Evolutionary conservation across 768 basidiomycete species (phyloP).

Genomic region (Lactifluus subvellereus): DNA sequence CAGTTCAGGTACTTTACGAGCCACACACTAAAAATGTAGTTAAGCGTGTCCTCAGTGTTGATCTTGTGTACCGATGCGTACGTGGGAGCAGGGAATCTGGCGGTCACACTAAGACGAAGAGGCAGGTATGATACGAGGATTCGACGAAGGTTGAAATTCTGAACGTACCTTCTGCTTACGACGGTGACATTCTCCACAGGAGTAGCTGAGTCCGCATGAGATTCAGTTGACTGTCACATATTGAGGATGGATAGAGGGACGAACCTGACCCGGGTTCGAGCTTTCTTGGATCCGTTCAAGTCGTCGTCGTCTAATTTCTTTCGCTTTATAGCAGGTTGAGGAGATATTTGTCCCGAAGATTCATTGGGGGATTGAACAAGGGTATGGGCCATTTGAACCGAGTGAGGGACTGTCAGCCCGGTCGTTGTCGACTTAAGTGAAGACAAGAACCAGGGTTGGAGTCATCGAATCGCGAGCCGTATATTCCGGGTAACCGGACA

Average conservation of each 20-base stretch:
- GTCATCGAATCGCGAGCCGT: not conserved
- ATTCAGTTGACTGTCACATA: not conserved
- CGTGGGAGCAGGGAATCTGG: conserved; percentile 81
- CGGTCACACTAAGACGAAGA: conserved; percentile 61
- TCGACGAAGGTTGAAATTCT: conserved; percentile 9
- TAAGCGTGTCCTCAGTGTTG: conserved; percentile 20
- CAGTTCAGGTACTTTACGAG: conserved; percentile 81
- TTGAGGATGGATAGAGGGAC: conserved; percentile 17
- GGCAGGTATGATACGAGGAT: conserved; percentile 17
- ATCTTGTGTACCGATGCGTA: conserved; percentile 33
- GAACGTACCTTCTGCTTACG: conserved; percentile 73
- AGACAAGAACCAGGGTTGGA: not conserved
- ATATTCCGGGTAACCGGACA: not conserved
- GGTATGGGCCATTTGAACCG: conserved; percentile 1
- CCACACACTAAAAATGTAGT: conserved; percentile 51
- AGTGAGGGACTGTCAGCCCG: not conserved
- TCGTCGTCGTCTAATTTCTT: conserved; percentile 55
- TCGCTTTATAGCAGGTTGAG: conserved; percentile 41
- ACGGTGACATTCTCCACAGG: conserved; percentile 83
- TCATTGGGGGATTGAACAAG: conserved; percentile 8
- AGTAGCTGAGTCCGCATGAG: conserved; percentile 47
- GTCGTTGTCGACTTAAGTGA: not conserved
- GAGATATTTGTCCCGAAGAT: conserved; percentile 7
- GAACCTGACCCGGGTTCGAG: conserved; percentile 70
- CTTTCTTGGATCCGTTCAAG: conserved; percentile 50